A percentile compares a stretch with the other conserved stretches of the same genome.
These are phyloP conservation scores for Camellia sinensis DNA, from an alignment of 148 eudicot species.

Conservation along the genomic window DNA sequence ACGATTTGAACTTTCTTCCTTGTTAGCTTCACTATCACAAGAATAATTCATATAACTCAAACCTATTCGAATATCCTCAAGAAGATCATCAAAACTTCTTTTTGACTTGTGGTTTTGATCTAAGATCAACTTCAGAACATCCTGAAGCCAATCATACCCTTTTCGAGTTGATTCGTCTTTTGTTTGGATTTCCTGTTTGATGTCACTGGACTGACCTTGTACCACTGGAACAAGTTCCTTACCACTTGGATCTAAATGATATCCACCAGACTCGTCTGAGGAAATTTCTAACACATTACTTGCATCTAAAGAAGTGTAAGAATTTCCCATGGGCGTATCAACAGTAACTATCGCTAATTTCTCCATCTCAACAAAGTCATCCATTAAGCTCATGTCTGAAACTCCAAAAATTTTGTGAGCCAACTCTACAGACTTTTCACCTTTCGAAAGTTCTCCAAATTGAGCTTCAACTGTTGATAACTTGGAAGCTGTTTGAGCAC, in stretches of 20 bases:
- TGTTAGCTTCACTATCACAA: not conserved
- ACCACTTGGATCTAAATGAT: slow-evolving; percentile 20
- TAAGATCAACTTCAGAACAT: slow-evolving; percentile 48
- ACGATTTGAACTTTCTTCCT: slow-evolving; percentile 14
- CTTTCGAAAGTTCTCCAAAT: slow-evolving; percentile 32
- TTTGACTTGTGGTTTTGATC: slow-evolving; percentile 56
- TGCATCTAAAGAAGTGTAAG: slow-evolving; percentile 17
- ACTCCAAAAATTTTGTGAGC: slow-evolving; percentile 31
- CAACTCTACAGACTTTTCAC: slow-evolving; percentile 29
- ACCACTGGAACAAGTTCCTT: slow-evolving; percentile 40
- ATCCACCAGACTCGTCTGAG: not conserved
- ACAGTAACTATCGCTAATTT: slow-evolving; percentile 51
- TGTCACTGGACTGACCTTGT: slow-evolving; percentile 16
- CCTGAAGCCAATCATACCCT: slow-evolving; percentile 50
- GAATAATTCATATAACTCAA: slow-evolving; percentile 21
- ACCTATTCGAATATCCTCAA: slow-evolving; percentile 54
- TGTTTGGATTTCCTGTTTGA: slow-evolving; percentile 5
- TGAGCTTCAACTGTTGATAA: slow-evolving; percentile 46
- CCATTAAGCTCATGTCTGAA: slow-evolving; percentile 46
- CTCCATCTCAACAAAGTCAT: slow-evolving; percentile 58
- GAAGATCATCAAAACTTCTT: slow-evolving; percentile 55
- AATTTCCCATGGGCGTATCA: slow-evolving; percentile 12
- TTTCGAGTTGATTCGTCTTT: slow-evolving; percentile 1
- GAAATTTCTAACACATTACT: not conserved
- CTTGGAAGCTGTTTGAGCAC: slow-evolving; percentile 35